phyloP scores from a whole-genome alignment of 2,329 filamentous ascomycete genomes.

The Bipolaris cookei region DNA sequence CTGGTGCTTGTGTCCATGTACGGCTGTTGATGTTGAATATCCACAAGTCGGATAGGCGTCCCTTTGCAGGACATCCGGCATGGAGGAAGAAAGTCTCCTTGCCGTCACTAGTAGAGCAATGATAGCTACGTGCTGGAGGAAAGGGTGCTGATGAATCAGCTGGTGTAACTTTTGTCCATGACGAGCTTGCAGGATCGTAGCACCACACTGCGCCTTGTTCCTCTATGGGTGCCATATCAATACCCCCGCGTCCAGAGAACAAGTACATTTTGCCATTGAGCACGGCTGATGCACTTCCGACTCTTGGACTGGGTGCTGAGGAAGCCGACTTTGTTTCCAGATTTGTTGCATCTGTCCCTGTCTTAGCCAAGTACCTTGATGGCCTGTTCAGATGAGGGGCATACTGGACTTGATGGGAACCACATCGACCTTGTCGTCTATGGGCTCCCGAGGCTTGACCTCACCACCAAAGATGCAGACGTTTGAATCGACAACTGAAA shows the following conservation, averaged over 20 bases:
- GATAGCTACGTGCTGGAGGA: constrained; percentile 74
- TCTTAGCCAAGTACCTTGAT: constrained; percentile 30
- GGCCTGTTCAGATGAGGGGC: constrained; percentile 14
- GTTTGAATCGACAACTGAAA: constrained; percentile 65
- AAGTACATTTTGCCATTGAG: constrained; percentile 76
- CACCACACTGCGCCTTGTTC: constrained; percentile 78
- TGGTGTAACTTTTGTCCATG: constrained; percentile 71
- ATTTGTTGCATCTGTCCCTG: constrained; percentile 53
- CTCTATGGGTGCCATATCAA: constrained; percentile 72
- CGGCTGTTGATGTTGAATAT: constrained; percentile 70
- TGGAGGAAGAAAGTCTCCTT: constrained; percentile 76
- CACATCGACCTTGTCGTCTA: constrained; percentile 75
- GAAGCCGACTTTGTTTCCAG: constrained; percentile 34
- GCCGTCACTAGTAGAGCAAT: constrained; percentile 69
- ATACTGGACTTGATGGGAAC: constrained; percentile 57
- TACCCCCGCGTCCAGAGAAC: constrained; percentile 78
- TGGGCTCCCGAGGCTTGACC: constrained; percentile 66
- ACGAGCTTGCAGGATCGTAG: constrained; percentile 68
- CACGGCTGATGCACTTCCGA: constrained; percentile 74
- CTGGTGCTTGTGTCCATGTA: constrained; percentile 71
- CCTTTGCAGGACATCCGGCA: constrained; percentile 72
- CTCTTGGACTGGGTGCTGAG: constrained; percentile 67
- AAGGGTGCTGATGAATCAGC: constrained; percentile 53
- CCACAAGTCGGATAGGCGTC: constrained; percentile 75
- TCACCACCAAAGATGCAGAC: constrained; percentile 81